Base-by-base conservation (phyloP, 192 early-diverging fungal species). In the Kickxella alabastrina region DNA sequence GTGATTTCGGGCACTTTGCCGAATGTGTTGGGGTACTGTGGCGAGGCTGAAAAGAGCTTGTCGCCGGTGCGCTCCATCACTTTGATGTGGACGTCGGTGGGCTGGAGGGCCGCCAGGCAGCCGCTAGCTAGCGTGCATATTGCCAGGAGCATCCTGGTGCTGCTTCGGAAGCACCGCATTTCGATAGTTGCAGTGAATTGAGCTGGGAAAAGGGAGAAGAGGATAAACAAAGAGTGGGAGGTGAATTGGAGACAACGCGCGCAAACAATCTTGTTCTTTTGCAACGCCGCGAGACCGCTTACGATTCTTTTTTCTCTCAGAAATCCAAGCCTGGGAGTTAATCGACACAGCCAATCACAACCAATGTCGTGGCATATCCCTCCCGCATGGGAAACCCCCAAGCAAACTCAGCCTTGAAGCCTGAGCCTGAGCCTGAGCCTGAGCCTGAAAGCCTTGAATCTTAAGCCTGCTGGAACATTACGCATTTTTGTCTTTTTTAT, bases 11-110 rank as follows among this genome's bases (percentile, higher is more conserved):
- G 73, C 4, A 24, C 50, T 8, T 50, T 22, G 19, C 32, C 31
- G 26, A 65, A 54, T 17, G 34, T 36, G 9, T 49, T 38, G 1
- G 60, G 61, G 21, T 64, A 34, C 55, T 41, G 26, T 32, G 68
- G 56, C 28, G 22, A 36, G 41, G 68, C 17, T 5, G 55, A 56
- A 29, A 75, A 61, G 32, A 65, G 53, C 61, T 57, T 61, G 65
- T 68, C 73, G 21, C 73, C 73, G 0, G 73, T 68, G 29, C 73
- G 73, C 49, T 75, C 73, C 44, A 65, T 49, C 29, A 65, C 65
- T 23, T 49, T 59, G 10, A 75, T 56, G 2, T 41, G 52, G 27
- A 75, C 53, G 49, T 61, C 51, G 34, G 31, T 49, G 7, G 51
- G 54, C 19, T 21, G 17, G 51, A 52, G 35, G 6, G 51, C 43